Evolutionary conservation across 495 filamentous ascomycete genomes (phyloP).

Genomic region (Podospora appendiculata): DNA sequence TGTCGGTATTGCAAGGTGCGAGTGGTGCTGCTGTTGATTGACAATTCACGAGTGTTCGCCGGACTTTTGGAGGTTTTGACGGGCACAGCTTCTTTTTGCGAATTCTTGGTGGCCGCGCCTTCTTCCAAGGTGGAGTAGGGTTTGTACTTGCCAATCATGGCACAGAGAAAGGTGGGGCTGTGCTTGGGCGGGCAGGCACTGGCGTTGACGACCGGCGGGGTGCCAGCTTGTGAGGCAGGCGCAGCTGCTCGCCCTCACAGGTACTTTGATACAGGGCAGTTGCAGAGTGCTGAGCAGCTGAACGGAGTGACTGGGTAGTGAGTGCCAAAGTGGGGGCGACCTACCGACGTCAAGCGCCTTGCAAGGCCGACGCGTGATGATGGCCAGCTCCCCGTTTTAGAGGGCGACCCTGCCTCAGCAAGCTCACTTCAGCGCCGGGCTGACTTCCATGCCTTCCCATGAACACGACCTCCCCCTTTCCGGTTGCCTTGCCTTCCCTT

Average conservation of each 20-base stretch:
- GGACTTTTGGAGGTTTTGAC: conserved; percentile 24
- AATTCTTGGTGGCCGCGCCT: conserved; percentile 28
- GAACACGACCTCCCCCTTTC: no score
- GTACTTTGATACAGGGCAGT: no score
- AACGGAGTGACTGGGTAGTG: background rate
- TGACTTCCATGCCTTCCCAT: no score
- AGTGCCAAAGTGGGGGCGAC: background rate
- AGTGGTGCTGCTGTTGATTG: conserved; percentile 19
- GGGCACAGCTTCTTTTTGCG: conserved; percentile 24
- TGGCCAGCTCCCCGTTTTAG: background rate
- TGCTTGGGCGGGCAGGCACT: no score
- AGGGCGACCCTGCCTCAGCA: background rate
- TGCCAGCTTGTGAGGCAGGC: no score
- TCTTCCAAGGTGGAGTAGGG: conserved; percentile 22
- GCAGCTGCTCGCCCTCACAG: no score
- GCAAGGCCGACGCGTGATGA: background rate
- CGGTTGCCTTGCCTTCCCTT: no score
- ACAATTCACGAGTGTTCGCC: conserved; percentile 20
- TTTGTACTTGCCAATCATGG: conserved; percentile 16
- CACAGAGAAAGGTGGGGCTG: background rate
- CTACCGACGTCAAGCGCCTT: conserved; percentile 16
- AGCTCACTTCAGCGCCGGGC: background rate
- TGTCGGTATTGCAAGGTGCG: conserved; percentile 29
- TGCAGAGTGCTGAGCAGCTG: no score
- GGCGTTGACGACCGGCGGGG: no score